These are phyloP conservation scores for Passalora sequoiae DNA, from an alignment of 2,329 filamentous ascomycete species.

Conservation along the genomic window DNA sequence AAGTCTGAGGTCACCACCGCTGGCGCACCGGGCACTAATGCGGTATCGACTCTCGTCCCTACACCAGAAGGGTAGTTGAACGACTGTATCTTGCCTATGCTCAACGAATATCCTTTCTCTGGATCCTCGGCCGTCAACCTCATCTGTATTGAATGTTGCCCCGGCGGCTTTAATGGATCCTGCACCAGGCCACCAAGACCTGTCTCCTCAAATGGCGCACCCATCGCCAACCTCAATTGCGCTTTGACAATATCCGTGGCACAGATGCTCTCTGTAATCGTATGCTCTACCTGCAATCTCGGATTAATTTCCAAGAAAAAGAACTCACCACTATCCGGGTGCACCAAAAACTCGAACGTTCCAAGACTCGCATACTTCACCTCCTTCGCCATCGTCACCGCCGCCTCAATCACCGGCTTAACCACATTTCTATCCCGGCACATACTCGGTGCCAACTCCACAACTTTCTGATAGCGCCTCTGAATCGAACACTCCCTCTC, in stretches of 20 bases:
- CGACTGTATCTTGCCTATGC: conserved; percentile 54
- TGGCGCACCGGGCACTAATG: conserved; percentile 42
- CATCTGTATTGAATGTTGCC: conserved; percentile 50
- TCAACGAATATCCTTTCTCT: conserved; percentile 50
- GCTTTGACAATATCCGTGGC: conserved; percentile 51
- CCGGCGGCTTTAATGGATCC: conserved; percentile 36
- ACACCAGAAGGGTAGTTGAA: conserved; percentile 54
- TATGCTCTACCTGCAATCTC: conserved; percentile 58
- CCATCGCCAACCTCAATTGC: conserved; percentile 53
- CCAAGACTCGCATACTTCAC: conserved; percentile 55
- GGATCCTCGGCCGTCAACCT: conserved; percentile 55
- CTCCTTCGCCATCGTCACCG: conserved; percentile 48
- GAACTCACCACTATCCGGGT: conserved; percentile 45
- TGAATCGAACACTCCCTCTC: conserved; percentile 59
- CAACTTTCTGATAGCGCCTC: conserved; percentile 56
- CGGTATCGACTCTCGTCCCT: conserved; percentile 54
- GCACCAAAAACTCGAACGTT: conserved; percentile 61
- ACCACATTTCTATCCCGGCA: conserved; percentile 45
- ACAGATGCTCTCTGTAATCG: conserved; percentile 54
- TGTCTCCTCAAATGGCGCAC: conserved; percentile 36
- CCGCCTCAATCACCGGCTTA: conserved; percentile 49
- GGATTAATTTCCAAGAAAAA: conserved; percentile 60
- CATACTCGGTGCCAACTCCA: conserved; percentile 55
- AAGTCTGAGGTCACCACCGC: conserved; percentile 52
- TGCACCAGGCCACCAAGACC: conserved; percentile 26